A percentile compares a stretch with the other conserved stretches of the same genome.
Conservation (phyloP, 2,329 filamentous ascomycete species). For the Trichoderma asperellum region DNA sequence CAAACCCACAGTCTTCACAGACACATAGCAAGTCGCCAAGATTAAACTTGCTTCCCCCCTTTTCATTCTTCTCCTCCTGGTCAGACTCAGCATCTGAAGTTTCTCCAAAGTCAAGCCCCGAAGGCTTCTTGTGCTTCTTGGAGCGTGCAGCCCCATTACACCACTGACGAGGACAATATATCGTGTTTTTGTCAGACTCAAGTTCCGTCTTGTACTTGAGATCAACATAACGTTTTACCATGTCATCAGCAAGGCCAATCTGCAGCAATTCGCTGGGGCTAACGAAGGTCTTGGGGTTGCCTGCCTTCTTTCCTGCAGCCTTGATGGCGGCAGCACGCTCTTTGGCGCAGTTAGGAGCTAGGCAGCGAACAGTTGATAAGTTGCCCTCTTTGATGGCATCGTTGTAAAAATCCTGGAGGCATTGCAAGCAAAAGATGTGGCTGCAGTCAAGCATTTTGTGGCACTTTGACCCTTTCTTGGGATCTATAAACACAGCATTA, state of each 20-base stretch:
- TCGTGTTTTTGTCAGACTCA: constrained; percentile 86
- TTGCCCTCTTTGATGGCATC: constrained; percentile 86
- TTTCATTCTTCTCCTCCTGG: constrained; percentile 31
- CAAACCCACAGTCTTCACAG: constrained; percentile 86
- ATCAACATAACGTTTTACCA: constrained; percentile 82
- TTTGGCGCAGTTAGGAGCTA: constrained; percentile 78
- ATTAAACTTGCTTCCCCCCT: constrained; percentile 43
- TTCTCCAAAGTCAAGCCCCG: constrained; percentile 64
- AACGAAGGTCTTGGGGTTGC: constrained; percentile 68
- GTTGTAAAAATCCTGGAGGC: constrained; percentile 87
- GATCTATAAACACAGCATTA: constrained; percentile 59
- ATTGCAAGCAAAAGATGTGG: constrained; percentile 90
- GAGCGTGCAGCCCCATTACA: constrained; percentile 87
- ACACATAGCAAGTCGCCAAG: constrained; percentile 72
- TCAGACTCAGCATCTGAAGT: constrained; percentile 57
- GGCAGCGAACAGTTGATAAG: constrained; percentile 76
- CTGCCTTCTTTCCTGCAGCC: constrained; percentile 32
- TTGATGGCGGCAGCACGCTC: constrained; percentile 47
- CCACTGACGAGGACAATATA: constrained; percentile 91
- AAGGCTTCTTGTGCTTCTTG: constrained; percentile 71
- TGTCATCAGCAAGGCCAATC: constrained; percentile 70
- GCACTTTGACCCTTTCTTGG: constrained; percentile 83
- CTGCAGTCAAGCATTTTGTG: constrained; percentile 81
- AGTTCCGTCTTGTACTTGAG: constrained; percentile 92
- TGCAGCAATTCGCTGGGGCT: constrained; percentile 83